Percentiles rank a stretch among this genome's conserved stretches.
Evolutionary conservation across 2,329 filamentous ascomycete genomes (phyloP).

Genomic region (Microcera coccophila): DNA sequence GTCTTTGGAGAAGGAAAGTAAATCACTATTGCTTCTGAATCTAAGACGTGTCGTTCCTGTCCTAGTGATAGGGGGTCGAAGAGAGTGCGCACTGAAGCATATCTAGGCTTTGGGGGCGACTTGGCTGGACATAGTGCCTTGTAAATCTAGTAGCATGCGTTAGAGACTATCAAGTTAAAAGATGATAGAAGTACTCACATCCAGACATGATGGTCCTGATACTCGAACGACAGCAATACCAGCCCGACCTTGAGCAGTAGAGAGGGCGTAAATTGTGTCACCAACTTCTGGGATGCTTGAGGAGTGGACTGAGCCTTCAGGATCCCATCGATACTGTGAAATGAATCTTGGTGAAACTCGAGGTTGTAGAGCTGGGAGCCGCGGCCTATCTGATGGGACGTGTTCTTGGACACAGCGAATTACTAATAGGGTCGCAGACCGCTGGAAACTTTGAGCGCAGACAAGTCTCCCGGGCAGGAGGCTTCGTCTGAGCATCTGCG

Average conservation of each 20-base stretch:
- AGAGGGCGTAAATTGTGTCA: conserved; percentile 86
- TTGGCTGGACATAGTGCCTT: conserved; percentile 47
- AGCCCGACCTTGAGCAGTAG: conserved; percentile 77
- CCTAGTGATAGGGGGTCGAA: conserved; percentile 45
- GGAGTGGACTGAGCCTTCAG: conserved; percentile 1
- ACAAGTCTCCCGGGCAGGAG: conserved; percentile 18
- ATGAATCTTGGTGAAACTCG: conserved; percentile 1
- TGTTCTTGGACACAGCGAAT: background rate
- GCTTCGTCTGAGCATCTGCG: conserved; percentile 25
- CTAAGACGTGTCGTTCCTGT: conserved; percentile 54
- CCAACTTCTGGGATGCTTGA: conserved; percentile 20
- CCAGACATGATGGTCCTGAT: conserved; percentile 71
- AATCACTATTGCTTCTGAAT: conserved; percentile 75
- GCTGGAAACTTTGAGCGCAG: conserved; percentile 9
- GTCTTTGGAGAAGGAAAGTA: conserved; percentile 79
- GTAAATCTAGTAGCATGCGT: conserved; percentile 43
- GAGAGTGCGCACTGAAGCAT: conserved; percentile 71
- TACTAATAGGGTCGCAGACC: conserved; percentile 1
- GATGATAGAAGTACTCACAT: conserved; percentile 43
- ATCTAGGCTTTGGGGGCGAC: conserved; percentile 44
- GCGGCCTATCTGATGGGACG: background rate
- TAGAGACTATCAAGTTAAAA: background rate
- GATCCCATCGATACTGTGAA: conserved; percentile 11
- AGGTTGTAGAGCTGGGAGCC: background rate
- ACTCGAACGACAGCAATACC: conserved; percentile 88